Evolutionary conservation across 2,329 filamentous ascomycete genomes (phyloP).

Genomic region (Claviceps pusilla): DNA sequence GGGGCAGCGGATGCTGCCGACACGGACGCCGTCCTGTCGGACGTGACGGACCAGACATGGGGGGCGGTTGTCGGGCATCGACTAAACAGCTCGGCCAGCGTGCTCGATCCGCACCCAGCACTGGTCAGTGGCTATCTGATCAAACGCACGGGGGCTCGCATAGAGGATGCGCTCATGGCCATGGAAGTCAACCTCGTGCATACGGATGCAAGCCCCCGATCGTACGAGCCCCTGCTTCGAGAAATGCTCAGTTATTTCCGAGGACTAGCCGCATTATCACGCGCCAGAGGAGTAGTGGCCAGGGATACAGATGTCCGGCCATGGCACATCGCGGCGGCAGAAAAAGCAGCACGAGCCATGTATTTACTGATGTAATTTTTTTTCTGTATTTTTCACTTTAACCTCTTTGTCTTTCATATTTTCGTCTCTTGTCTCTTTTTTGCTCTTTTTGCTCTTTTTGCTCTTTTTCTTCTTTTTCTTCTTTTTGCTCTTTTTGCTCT

Average conservation of each 20-base stretch:
- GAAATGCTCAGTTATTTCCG: conserved; percentile 59
- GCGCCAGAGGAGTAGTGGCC: conserved; percentile 48
- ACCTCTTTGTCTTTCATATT: background rate
- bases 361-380: conserved; percentile 43
- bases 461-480: background rate
- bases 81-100: conserved; percentile 42
- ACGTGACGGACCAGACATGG: conserved; percentile 62
- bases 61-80: conserved; percentile 55
- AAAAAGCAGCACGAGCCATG: conserved; percentile 52
- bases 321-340: conserved; percentile 61
- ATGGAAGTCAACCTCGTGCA: conserved; percentile 53
- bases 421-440: background rate
- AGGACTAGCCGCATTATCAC: conserved; percentile 52
- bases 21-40: conserved; percentile 51
- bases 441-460: too few species aligned
- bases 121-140: conserved; percentile 51
- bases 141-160: conserved; percentile 41
- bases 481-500: too few species aligned
- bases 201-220: conserved; percentile 33
- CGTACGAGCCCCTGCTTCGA: conserved; percentile 49
- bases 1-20: conserved; percentile 25
- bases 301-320: conserved; percentile 49
- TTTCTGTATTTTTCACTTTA: background rate
- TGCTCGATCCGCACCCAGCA: conserved; percentile 39
- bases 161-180: conserved; percentile 42